Evolutionary conservation across 768 basidiomycete genomes (phyloP).

Genomic region (Lepiota venenata): DNA sequence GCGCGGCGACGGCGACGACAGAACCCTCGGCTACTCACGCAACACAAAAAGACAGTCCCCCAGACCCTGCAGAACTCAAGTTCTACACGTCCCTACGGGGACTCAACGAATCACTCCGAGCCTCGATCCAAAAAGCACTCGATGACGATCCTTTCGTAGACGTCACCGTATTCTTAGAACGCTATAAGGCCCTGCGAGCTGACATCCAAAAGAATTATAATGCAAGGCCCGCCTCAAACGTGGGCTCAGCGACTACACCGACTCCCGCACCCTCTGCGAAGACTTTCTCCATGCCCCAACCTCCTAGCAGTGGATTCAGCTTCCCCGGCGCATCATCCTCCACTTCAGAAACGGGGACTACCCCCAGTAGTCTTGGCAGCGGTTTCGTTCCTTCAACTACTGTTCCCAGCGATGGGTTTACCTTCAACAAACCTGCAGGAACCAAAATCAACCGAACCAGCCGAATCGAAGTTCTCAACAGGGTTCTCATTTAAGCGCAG

Average conservation of each 20-base stretch:
- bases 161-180: conserved; percentile 48
- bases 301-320: not conserved
- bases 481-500: conserved; percentile 8
- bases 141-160: conserved; percentile 73
- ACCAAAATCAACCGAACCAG: not conserved
- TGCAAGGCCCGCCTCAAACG: conserved; percentile 10
- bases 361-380: not conserved
- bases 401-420: conserved; percentile 5
- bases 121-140: conserved; percentile 53
- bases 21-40: conserved; percentile 6
- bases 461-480: conserved; percentile 5
- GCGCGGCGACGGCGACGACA: conserved; percentile 1
- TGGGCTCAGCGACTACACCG: conserved; percentile 2
- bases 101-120: conserved; percentile 63
- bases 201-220: conserved; percentile 58
- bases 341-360: conserved; percentile 6
- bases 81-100: conserved; percentile 74
- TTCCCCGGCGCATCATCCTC: conserved; percentile 14
- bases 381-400: conserved; percentile 9
- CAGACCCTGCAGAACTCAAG: conserved; percentile 36
- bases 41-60: conserved; percentile 19
- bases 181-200: conserved; percentile 55
- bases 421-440: conserved; percentile 5
- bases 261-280: conserved; percentile 14
- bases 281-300: conserved; percentile 24